Conservation (phyloP, 768 basidiomycete species). For the Agaricus sinodeliciosus region DNA sequence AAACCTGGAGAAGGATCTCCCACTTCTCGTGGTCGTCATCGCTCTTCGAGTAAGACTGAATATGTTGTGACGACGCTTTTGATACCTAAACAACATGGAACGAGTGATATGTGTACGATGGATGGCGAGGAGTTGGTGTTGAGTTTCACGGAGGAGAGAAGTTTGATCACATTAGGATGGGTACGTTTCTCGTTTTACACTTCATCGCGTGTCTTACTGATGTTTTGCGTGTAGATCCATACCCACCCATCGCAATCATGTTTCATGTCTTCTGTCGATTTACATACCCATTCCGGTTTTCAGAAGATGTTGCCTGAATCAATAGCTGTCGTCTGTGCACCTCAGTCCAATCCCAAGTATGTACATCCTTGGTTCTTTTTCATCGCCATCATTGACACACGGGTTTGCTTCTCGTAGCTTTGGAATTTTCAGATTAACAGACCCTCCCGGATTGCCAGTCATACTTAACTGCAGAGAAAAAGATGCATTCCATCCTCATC, state of each 20-base stretch:
- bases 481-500: slow-evolving; percentile 78
- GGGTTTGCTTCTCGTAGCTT: slow-evolving; percentile 39
- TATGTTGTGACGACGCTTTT: slow-evolving; percentile 75
- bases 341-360: slow-evolving; percentile 68
- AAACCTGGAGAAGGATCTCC: neutral
- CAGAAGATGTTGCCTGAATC: slow-evolving; percentile 88
- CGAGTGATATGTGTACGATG: slow-evolving; percentile 91
- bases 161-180: slow-evolving; percentile 87
- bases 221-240: slow-evolving; percentile 56
- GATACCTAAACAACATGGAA: slow-evolving; percentile 85
- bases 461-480: slow-evolving; percentile 62
- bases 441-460: slow-evolving; percentile 74
- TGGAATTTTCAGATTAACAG: slow-evolving; percentile 80
- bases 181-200: slow-evolving; percentile 35
- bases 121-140: slow-evolving; percentile 84
- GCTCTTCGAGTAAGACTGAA: slow-evolving; percentile 35
- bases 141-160: slow-evolving; percentile 76
- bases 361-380: slow-evolving; percentile 17
- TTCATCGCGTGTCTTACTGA: neutral
- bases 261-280: slow-evolving; percentile 92
- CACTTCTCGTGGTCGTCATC: too few species aligned
- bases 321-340: slow-evolving; percentile 90
- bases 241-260: slow-evolving; percentile 89
- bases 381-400: neutral
- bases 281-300: slow-evolving; percentile 88